Conservation (phyloP, 306 rosid genomes). For the Trifolium subterraneum region DNA sequence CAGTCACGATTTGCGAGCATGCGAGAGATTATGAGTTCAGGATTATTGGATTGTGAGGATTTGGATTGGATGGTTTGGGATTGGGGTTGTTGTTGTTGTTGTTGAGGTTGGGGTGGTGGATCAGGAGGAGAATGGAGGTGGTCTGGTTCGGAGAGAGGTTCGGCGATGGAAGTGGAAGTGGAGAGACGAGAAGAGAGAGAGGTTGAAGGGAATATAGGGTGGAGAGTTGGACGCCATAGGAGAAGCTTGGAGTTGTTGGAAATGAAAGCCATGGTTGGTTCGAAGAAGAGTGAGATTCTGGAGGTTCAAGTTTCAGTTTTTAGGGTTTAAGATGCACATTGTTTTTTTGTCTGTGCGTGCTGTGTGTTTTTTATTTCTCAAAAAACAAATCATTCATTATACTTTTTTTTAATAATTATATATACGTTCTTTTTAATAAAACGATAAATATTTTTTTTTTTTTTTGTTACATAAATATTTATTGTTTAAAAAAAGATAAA, state of each 20-base stretch:
- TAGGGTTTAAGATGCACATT: background rate
- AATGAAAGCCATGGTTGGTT: constrained; percentile 50
- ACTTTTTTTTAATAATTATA: too few species aligned
- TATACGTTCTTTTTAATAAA: too few species aligned
- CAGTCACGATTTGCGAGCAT: constrained; percentile 92
- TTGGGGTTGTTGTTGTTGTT: too few species aligned
- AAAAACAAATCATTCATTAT: too few species aligned
- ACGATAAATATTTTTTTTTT: too few species aligned
- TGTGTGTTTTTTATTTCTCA: too few species aligned
- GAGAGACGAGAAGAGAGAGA: constrained; percentile 30
- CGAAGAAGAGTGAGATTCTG: background rate
- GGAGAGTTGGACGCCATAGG: constrained; percentile 46
- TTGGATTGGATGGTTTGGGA: background rate
- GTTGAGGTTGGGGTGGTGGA: background rate
- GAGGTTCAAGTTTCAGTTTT: background rate
- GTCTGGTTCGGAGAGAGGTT: constrained; percentile 37
- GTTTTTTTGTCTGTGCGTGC: background rate
- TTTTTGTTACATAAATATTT: too few species aligned
- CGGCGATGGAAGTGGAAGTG: constrained; percentile 46
- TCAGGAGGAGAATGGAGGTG: background rate
- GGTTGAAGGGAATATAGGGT: constrained; percentile 39
- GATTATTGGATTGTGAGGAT: background rate
- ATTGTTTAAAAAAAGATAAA: too few species aligned
- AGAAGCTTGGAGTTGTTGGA: constrained; percentile 57
- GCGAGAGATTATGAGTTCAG: constrained; percentile 58